Conservation (phyloP, 352 stramenopile species). For the Phytophthora europaea region DNA sequence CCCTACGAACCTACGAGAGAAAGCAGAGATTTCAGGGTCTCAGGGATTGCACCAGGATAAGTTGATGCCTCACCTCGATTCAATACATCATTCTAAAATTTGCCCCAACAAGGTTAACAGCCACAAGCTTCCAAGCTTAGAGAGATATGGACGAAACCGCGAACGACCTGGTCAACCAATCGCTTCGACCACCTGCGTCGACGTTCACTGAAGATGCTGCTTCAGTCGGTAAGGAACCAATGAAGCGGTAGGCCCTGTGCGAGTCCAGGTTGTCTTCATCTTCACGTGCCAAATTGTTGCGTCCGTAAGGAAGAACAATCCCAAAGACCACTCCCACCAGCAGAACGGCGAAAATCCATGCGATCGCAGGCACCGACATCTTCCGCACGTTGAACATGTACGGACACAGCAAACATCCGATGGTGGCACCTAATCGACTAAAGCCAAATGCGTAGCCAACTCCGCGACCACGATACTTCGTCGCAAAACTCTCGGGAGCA, state of each 20-base stretch:
- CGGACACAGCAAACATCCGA: slow-evolving; percentile 30
- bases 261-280: background rate
- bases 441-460: slow-evolving; percentile 31
- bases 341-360: slow-evolving; percentile 27
- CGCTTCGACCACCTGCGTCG: no score
- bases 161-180: no score
- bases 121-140: no score
- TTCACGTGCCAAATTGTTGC: background rate
- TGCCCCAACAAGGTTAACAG: no score
- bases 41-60: no score
- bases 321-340: slow-evolving; percentile 14
- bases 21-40: no score
- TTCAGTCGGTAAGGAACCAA: background rate
- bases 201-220: background rate
- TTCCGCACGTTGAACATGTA: slow-evolving; percentile 40
- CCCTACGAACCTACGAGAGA: no score
- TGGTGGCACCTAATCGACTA: slow-evolving; percentile 21
- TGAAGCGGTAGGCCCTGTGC: background rate
- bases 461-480: slow-evolving; percentile 18
- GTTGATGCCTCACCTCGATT: no score
- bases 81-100: no score
- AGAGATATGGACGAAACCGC: no score
- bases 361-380: slow-evolving; percentile 25
- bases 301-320: background rate
- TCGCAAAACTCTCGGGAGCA: slow-evolving; percentile 21